phyloP scores from a whole-genome alignment of 2,329 filamentous ascomycete species.

The Alternaria novae-zelandiae region DNA sequence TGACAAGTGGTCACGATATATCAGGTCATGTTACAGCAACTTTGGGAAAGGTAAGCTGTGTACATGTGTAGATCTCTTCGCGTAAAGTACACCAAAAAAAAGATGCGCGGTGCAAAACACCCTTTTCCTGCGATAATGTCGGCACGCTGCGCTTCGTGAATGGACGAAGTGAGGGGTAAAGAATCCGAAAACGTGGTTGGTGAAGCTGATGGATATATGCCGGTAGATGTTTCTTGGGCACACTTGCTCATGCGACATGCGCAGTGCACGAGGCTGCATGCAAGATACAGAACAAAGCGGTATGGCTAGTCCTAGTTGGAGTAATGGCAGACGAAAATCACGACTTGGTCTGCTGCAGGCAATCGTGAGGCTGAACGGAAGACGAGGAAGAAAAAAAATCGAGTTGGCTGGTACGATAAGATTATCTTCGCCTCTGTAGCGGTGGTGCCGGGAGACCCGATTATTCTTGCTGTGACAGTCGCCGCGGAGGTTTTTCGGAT shows the following conservation, averaged over 20 bases:
- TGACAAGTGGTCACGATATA: constrained; percentile 7
- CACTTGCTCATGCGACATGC: background rate
- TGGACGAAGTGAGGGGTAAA: background rate
- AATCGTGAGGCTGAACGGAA: background rate
- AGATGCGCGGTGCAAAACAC: background rate
- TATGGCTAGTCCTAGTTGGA: background rate
- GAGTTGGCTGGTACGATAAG: background rate
- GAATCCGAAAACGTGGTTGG: background rate
- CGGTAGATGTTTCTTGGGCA: background rate
- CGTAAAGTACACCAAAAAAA: background rate
- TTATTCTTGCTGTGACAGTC: background rate
- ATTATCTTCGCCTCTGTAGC: background rate
- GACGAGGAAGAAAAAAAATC: background rate
- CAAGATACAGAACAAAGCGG: background rate
- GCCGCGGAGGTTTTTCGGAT: background rate
- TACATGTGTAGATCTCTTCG: background rate
- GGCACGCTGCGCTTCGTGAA: constrained; percentile 1
- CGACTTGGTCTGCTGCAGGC: background rate
- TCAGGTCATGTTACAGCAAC: constrained; percentile 2
- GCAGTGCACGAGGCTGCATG: background rate
- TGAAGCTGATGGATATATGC: background rate
- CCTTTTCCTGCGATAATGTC: background rate
- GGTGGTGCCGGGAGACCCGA: background rate
- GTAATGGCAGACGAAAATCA: background rate
- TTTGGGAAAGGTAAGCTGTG: background rate